Conservation (phyloP, 176 grass and related monocot genomes). For the Cenchrus fungigraminus region DNA sequence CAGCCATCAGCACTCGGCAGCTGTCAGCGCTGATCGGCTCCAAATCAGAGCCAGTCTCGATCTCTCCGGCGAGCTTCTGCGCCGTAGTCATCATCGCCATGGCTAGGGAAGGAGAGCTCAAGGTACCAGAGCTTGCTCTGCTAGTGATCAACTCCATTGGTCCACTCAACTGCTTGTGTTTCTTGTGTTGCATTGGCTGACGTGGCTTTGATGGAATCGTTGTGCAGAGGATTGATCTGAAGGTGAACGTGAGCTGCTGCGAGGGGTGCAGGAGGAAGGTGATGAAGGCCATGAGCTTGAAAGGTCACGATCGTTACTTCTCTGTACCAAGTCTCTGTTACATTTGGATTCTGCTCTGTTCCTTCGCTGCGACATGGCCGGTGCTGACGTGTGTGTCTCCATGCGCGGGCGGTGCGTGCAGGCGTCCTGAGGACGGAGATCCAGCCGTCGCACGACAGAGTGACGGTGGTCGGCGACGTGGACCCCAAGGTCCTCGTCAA, state of each 20-base stretch:
- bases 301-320: constrained; percentile 42
- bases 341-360: background rate
- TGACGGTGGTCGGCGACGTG: constrained; percentile 79
- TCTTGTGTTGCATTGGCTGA: background rate
- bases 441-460: constrained; percentile 71
- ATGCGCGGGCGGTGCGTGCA: constrained; percentile 22
- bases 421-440: constrained; percentile 85
- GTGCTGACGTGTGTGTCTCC: constrained; percentile 8
- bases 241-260: constrained; percentile 91
- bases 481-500: constrained; percentile 65
- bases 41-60: background rate
- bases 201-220: background rate
- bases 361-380: background rate
- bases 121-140: constrained; percentile 39
- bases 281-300: constrained; percentile 79
- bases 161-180: background rate
- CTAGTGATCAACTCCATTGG: background rate
- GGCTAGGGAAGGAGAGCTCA: constrained; percentile 75
- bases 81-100: constrained; percentile 57
- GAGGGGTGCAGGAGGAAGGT: constrained; percentile 95
- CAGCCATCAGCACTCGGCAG: constrained; percentile 38
- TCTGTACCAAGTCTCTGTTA: background rate
- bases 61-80: constrained; percentile 27
- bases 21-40: constrained; percentile 18
- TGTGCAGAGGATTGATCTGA: constrained; percentile 86